Conservation (phyloP, 106 monocot species). For the Posidonia australis region DNA sequence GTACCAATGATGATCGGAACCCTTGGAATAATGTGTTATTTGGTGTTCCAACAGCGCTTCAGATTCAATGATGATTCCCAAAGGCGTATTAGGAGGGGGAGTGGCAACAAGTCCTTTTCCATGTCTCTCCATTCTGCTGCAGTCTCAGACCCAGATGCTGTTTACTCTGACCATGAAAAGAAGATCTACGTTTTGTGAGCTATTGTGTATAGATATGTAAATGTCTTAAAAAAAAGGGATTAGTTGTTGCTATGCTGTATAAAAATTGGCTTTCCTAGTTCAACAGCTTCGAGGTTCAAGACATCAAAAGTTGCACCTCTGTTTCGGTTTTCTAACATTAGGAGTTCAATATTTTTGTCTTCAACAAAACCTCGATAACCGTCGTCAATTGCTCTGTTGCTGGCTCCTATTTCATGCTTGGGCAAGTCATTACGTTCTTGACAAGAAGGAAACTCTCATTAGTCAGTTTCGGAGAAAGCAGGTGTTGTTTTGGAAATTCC, state of each 20-base stretch:
- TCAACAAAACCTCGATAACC: no score
- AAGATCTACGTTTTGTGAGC: slow-evolving; percentile 53
- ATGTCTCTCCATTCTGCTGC: slow-evolving; percentile 54
- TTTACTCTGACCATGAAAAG: slow-evolving; percentile 59
- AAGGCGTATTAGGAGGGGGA: slow-evolving; percentile 56
- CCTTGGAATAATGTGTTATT: slow-evolving; percentile 57
- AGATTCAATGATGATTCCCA: slow-evolving; percentile 62
- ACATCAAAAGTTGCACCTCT: neutral
- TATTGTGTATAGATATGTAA: neutral
- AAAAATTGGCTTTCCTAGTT: neutral
- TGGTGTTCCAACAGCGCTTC: slow-evolving; percentile 58
- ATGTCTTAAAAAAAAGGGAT: no score
- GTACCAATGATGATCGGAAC: slow-evolving; percentile 73
- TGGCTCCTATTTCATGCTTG: no score
- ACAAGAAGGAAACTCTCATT: no score
- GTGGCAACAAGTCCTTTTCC: slow-evolving; percentile 86
- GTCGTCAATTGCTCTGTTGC: no score
- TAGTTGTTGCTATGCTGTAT: no score
- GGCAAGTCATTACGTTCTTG: no score
- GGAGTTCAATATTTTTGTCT: neutral
- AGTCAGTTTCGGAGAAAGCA: no score
- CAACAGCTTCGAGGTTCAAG: neutral
- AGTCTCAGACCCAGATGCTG: slow-evolving; percentile 53
- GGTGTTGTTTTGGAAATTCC: no score
- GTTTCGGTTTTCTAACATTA: neutral